Percentiles rank a stretch among this genome's conserved stretches.
Conservation (phyloP, 2,329 filamentous ascomycete species). For the Botrytis fabae region DNA sequence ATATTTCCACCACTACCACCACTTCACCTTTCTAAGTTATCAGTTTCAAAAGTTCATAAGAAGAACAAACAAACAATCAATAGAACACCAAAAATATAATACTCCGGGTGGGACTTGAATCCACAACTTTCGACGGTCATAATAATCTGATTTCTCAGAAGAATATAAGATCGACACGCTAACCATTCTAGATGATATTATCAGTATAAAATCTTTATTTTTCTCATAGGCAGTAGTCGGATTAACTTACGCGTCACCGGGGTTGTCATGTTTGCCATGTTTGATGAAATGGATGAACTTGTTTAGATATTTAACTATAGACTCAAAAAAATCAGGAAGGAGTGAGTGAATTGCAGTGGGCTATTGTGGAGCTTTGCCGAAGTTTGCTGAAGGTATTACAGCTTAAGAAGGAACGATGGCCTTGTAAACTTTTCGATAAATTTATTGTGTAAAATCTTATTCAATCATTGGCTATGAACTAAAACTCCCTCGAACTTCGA, state of each 20-base stretch:
- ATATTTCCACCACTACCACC: background rate
- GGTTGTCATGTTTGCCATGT: slow-evolving; percentile 16
- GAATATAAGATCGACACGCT: slow-evolving; percentile 32
- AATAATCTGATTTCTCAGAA: slow-evolving; percentile 19
- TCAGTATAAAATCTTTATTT: background rate
- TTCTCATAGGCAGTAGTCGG: background rate
- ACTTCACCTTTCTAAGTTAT: background rate
- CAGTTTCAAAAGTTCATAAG: background rate
- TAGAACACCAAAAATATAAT: background rate
- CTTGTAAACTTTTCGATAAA: background rate
- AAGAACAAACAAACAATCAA: background rate
- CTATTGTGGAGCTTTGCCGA: background rate
- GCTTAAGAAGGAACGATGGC: slow-evolving; percentile 1
- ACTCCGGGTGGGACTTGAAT: slow-evolving; percentile 25
- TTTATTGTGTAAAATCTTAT: background rate
- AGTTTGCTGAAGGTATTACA: background rate
- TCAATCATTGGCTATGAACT: background rate
- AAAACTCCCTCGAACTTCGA: background rate
- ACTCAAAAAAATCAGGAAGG: background rate
- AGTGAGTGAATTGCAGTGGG: slow-evolving; percentile 9
- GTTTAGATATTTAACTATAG: background rate
- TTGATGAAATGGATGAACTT: background rate
- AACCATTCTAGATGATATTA: slow-evolving; percentile 26
- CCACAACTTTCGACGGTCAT: slow-evolving; percentile 27
- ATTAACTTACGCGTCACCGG: slow-evolving; percentile 21